A percentile compares a stretch with the other conserved stretches of the same genome.
These are phyloP conservation scores for Ascomycota sp. DNA, from an alignment of 2,329 filamentous ascomycete species.

Conservation along the genomic window DNA sequence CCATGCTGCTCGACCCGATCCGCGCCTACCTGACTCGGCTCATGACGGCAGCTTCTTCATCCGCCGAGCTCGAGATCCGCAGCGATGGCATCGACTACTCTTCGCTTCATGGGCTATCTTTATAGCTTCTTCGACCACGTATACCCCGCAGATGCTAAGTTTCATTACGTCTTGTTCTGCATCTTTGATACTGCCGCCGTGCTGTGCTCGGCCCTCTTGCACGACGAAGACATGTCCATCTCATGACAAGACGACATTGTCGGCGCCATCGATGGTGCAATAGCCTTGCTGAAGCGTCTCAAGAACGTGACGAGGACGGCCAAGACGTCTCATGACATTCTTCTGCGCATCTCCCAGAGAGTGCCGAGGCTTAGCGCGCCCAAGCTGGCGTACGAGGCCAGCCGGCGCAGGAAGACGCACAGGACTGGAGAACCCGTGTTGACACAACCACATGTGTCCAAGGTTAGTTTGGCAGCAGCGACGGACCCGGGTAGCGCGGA, in stretches of 20 bases:
- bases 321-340: slow-evolving; percentile 11
- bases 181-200: slow-evolving; percentile 29
- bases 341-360: slow-evolving; percentile 9
- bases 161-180: slow-evolving; percentile 24
- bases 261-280: slow-evolving; percentile 14
- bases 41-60: slow-evolving; percentile 7
- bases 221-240: slow-evolving; percentile 20
- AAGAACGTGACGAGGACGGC: slow-evolving; percentile 11
- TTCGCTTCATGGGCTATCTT: slow-evolving; percentile 19
- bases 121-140: slow-evolving; percentile 20
- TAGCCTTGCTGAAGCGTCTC: slow-evolving; percentile 13
- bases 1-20: slow-evolving; percentile 22
- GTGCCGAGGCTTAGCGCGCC: slow-evolving; percentile 1
- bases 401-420: slow-evolving; percentile 2
- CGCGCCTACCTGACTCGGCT: slow-evolving; percentile 21
- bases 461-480: too few species aligned
- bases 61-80: slow-evolving; percentile 16
- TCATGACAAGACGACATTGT: slow-evolving; percentile 18
- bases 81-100: slow-evolving; percentile 19
- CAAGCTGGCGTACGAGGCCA: too few species aligned
- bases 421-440: not conserved
- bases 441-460: too few species aligned
- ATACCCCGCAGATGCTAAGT: slow-evolving; percentile 23
- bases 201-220: slow-evolving; percentile 26
- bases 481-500: slow-evolving; percentile 1